Base-by-base conservation (phyloP, 2,329 filamentous ascomycete species). In the Fusarium bactridioides region DNA sequence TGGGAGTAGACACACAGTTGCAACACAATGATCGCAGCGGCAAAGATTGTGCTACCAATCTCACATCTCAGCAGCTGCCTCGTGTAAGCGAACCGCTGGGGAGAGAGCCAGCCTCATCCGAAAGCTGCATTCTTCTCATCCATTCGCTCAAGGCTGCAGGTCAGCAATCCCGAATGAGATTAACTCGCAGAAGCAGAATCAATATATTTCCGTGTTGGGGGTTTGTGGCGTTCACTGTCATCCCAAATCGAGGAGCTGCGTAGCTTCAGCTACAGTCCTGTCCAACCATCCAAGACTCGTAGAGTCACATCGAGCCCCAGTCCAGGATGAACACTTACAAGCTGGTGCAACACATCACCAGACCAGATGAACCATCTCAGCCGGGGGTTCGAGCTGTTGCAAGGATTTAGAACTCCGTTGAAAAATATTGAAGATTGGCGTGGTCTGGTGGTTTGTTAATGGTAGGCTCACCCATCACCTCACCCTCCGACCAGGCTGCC, bases 401-500 rank as follows among this genome's bases (percentile, higher is more conserved):
- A 76, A 62, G 58, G 61, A 37, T 74, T 70, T 43, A 40, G 44
- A 60, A 35, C 54, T 64, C 61, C 53, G 33, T 48, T 65, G 60
- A 53, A 55, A 61, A 62, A 65, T 58, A 69, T 48, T 73, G 44
- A 72, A 65, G 60, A 69, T 57, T 72, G 44, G 58, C 54, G 68
- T 72, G 67, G 60, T 74, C 70, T 61, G 67, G 51, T 69, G 74
- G 64, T 65, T 65, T 67, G 44, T 61, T 77, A 60, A 67, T 77
- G 65, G 72, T 77, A 70, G 74, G 66, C 71, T 76, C 64, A 73
- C 47, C 50, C 63, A 77, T 77, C 75, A 74, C 68, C 72, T 77
- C 75, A 77, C 75, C 74, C 66, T 61, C 74, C 65, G 55, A 54
- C 54, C 48, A 61, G 64, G 37, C 54, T 56, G 43, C 56, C 29